phyloP scores from a whole-genome alignment of 371 early-diverging fungal species.

The Globomyces sp. region DNA sequence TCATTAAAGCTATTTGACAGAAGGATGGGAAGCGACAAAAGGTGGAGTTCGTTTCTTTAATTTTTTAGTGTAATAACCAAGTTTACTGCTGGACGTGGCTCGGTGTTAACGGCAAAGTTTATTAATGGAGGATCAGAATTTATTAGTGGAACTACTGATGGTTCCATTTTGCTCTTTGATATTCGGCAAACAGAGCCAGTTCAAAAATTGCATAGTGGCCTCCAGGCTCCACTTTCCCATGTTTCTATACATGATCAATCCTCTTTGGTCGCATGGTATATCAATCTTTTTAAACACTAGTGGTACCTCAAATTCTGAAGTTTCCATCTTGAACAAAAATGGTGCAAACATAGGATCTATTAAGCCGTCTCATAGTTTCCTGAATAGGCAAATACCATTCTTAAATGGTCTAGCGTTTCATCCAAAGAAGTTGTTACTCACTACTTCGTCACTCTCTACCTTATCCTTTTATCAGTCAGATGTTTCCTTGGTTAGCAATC shows the following conservation, averaged over 20 bases:
- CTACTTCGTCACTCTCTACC: no score
- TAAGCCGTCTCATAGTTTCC: background rate
- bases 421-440: background rate
- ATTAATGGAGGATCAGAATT: constrained; percentile 20
- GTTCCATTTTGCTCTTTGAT: constrained; percentile 85
- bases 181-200: constrained; percentile 50
- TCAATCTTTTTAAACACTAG: constrained; percentile 9
- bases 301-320: constrained; percentile 25
- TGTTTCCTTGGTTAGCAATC: no score
- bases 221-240: constrained; percentile 57
- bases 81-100: constrained; percentile 34
- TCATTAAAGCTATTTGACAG: constrained; percentile 75
- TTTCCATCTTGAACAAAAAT: constrained; percentile 33
- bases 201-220: constrained; percentile 33
- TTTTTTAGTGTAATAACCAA: constrained; percentile 63
- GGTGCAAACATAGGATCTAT: constrained; percentile 32
- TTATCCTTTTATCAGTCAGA: no score
- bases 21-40: constrained; percentile 63
- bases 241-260: constrained; percentile 71
- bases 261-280: constrained; percentile 66
- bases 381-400: background rate
- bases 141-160: constrained; percentile 49
- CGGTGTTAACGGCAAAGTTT: constrained; percentile 40
- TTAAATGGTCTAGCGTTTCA: constrained; percentile 1
- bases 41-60: constrained; percentile 45